Base-by-base conservation (phyloP, 2,329 filamentous ascomycete species). In the Rachicladosporium sp. region DNA sequence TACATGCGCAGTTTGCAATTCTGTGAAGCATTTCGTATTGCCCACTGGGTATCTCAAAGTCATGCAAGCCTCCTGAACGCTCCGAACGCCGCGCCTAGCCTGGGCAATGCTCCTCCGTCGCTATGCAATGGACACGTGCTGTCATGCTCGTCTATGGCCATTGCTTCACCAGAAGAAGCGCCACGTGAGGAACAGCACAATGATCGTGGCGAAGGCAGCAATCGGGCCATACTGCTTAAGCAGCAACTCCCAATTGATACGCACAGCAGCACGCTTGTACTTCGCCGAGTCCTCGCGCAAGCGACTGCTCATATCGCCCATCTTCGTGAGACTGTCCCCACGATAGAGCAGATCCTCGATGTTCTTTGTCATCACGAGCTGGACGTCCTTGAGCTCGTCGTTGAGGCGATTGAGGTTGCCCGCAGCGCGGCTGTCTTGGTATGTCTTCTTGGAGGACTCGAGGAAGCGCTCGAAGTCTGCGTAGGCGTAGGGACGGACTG, bases 351-450 rank as follows among this genome's bases (percentile, higher is more conserved):
- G 67, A 62, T 98, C 91, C 70, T 98, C 91, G 51, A 98, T 96
- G 63, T 98, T 98, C 76, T 96, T 96, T 41, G 88, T 96, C 93
- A 98, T 98, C 57, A 98, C 88, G 67, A 95, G 88, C 1, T 91
- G 96, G 40, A 98, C 93, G 64, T 96, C 91, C 61, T 88, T 82
- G 49, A 98, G 75, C 71, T 98, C 93, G 58, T 95, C 86, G 58
- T 98, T 96, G 49, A 98, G 71, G 65, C 89, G 87, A 63, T 93
- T 86, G 42, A 98, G 75, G 64, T 96, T 96, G 65, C 88, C 83
- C 10, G 84, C 77, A 10, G 91, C 91, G 49, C 91, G 80, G 40
- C 82, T 78, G 62, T 98, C 91, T 53, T 91, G 84, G 65, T 98
- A 98, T 21, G 88, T 87, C 53, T 87, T 82, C 66, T 89, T 91